Evolutionary conservation across 164 flowering plant genomes (phyloP).

Genomic region (Nelumbo lutea): DNA sequence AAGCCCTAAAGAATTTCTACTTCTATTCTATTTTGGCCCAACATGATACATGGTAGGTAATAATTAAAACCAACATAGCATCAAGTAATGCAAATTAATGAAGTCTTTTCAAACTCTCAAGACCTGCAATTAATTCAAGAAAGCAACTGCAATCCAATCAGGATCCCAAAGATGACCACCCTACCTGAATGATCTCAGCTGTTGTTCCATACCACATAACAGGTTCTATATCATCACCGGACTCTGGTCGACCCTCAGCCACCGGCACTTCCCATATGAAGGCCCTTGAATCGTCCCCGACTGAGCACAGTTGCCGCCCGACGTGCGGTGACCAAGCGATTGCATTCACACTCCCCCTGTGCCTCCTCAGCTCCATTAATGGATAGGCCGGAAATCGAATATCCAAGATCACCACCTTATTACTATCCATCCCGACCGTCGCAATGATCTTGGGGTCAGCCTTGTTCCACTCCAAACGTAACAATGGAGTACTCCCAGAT

Average conservation of each 20-base stretch:
- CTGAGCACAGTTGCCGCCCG: conserved; percentile 31
- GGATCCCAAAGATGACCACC: conserved; percentile 31
- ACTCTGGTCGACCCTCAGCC: background rate
- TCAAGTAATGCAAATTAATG: too few species aligned
- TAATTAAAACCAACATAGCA: too few species aligned
- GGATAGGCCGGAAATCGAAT: conserved; percentile 34
- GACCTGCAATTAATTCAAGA: conserved; percentile 28
- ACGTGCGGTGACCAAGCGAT: conserved; percentile 28
- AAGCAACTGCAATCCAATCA: conserved; percentile 35
- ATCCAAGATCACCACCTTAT: conserved; percentile 33
- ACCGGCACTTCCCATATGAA: conserved; percentile 33
- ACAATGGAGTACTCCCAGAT: conserved; percentile 19
- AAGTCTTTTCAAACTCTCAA: conserved; percentile 18
- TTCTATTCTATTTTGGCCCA: too few species aligned
- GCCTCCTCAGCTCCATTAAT: conserved; percentile 28
- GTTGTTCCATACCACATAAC: conserved; percentile 25
- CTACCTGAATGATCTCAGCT: conserved; percentile 33
- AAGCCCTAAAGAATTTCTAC: too few species aligned
- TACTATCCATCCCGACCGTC: conserved; percentile 32
- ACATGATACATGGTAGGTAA: too few species aligned
- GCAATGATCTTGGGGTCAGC: conserved; percentile 34
- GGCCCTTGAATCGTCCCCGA: conserved; percentile 33
- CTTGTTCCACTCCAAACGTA: conserved; percentile 46
- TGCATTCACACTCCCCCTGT: conserved; percentile 30
- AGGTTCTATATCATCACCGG: conserved; percentile 18